These are phyloP conservation scores for Paragyromitra xinjiangensis DNA, from an alignment of 495 filamentous ascomycete genomes.

Conservation along the genomic window DNA sequence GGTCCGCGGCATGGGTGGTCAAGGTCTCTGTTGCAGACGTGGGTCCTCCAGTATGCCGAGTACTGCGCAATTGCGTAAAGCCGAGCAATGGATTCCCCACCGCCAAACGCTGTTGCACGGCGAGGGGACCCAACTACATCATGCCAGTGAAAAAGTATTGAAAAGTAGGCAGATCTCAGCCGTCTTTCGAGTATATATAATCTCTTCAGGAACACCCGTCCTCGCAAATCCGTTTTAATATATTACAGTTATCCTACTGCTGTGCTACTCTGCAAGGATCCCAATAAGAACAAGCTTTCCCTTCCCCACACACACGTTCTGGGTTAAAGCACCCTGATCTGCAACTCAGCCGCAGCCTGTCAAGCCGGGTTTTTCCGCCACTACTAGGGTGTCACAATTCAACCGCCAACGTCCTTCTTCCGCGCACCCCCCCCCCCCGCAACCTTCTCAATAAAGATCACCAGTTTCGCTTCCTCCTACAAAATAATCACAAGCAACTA, in stretches of 20 bases:
- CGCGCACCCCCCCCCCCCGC: constrained; percentile 1
- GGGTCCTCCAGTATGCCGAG: background rate
- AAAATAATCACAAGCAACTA: constrained; percentile 18
- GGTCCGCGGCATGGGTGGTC: background rate
- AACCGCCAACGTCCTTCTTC: constrained; percentile 15
- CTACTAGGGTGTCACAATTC: constrained; percentile 27
- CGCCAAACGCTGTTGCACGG: background rate
- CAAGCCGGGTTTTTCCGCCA: constrained; percentile 18
- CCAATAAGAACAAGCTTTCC: constrained; percentile 47
- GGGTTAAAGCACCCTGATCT: constrained; percentile 22
- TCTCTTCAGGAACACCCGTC: background rate
- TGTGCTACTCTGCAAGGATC: constrained; percentile 40
- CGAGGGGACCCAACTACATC: constrained; percentile 3
- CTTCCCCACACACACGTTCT: constrained; percentile 34
- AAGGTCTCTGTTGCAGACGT: constrained; percentile 1
- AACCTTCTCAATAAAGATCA: constrained; percentile 1
- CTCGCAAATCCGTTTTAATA: background rate
- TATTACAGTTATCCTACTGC: background rate
- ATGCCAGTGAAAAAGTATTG: background rate
- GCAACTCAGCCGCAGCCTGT: constrained; percentile 33
- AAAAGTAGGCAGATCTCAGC: background rate
- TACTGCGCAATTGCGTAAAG: constrained; percentile 1
- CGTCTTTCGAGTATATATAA: constrained; percentile 1
- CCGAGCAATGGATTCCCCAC: background rate
- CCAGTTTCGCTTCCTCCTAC: background rate